Evolutionary conservation across 2,329 filamentous ascomycete genomes (phyloP), one percentile per base, ranked within the genome.

Genomic region (Teratosphaeria epicoccoides): DNA sequence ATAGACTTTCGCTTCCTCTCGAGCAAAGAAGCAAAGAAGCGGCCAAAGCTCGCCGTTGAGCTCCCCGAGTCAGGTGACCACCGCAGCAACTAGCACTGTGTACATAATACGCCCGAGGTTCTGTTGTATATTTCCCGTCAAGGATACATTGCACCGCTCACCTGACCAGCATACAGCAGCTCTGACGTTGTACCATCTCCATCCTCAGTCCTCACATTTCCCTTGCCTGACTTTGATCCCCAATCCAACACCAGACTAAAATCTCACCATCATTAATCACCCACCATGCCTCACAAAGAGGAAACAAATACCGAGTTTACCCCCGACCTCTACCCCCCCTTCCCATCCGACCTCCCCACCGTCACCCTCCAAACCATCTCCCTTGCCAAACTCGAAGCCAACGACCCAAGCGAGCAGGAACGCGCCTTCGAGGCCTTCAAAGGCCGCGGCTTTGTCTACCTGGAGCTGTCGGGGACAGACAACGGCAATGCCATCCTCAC

Each of bases 401-500:
- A 60, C 12, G 66, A 73, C 49, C 2, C 49, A 10, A 58, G 57
- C 23, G 71, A 72, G 47, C 57, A 66, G 54, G 61, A 69, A 17
- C 59, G 65, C 14, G 68, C 71, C 26, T 72, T 70, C 59, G 55
- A 68, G 44, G 70, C 70, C 5, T 73, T 70, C 59, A 69, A 69
- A 49, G 68, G 74, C 10, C 66, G 79, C 5, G 77, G 77, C 1
- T 80, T 80, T 64, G 80, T 80, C 65, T 80, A 80, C 54, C 68
- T 81, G 2, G 74, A 80, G 51, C 65, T 81, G 2, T 52, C 55
- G 3, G 57, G 59, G n/a, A 59, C 55, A 6, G 54, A 61, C 17
- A 54, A 59, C 9, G 65, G 64, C 52, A 54, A 63, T 6, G 60
- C 53, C 4, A 65, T 67, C 28, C 28, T 52, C 12, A 50, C 60